Evolutionary conservation across 345 rosid species (phyloP), one percentile per base, ranked within the genome.

Genomic region (Rubroshorea leprosula): DNA sequence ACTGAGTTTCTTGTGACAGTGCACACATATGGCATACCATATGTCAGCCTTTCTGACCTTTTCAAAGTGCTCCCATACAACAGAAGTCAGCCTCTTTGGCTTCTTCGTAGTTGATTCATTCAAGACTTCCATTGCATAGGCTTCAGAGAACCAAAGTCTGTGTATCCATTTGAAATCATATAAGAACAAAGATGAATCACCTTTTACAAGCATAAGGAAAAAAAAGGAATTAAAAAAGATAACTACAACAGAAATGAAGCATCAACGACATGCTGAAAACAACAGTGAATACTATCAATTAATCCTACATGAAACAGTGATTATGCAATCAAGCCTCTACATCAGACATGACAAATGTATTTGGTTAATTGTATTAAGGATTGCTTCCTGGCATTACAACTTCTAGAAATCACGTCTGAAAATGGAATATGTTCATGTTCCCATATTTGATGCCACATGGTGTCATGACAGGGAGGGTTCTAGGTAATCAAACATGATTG

Each of bases 31-130:
- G 56, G 90, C 98, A 70, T 88, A 83, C 55, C 89, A 92, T n/a
- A 84, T 69, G 65, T 92, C 96, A 22, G 90, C 90, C 64, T 89
- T 92, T 61, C 84, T 83, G 56, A 92, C 78, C 70, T 95, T 81
- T 70, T 89, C 93, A 61, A 88, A 89, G 85, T 92, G 93, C 70
- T 92, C 83, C 96, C 96, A 89, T 6, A 89, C 95, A 48, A 92
- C 81, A 67, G 95, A 92, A 41, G 98, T 89, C 66, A 88, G 74
- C 67, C 93, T 80, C 80, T 89, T 92, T 0, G 89, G 84, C 67
- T 91, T 86, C 80, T 91, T 90, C 22, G 68, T 48, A 27, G 74
- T 58, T 15, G 78, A 55, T 60, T 88, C 93, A 57, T 54, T 83
- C 55, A 86, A 55, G 57, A 76, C 78, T 72, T 91, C 96, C 98